Base-by-base conservation (phyloP, 495 filamentous ascomycete species). In the Aspergillus carlsbadensis region DNA sequence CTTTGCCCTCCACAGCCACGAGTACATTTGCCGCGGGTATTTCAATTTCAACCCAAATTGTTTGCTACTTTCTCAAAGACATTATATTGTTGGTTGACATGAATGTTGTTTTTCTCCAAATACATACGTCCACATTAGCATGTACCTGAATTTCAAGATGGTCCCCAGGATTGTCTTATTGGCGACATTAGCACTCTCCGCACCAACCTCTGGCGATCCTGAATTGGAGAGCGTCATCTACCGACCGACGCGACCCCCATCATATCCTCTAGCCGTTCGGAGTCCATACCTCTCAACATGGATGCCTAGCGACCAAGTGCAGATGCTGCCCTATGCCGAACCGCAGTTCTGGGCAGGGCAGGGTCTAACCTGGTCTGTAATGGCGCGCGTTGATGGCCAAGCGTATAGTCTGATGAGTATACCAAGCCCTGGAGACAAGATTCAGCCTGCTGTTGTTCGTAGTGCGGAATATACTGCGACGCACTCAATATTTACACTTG, bases 301-400 rank as follows among this genome's bases (percentile, higher is more conserved):
- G 57, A 60, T 60, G 57, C 57, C 57, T 21, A 55, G 57, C 46
- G 52, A 60, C 43, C 57, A 60, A 43, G 39, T 56, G 4, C 49
- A 68, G 26, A 64, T 64, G 21, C 56, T 81, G 14, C 73, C 78
- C 2, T 68, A 63, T 31, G 66, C 78, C 0, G 65, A 70, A 15
- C 67, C 79, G 1, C 73, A 81, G 54, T 83, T 83, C 57, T 81
- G 80, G 79, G 65, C 65, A 3, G 78, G 78, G 3, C 70, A 77
- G 48, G 68, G 70, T 17, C 63, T 81, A 11, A 74, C 70, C 2
- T 80, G 77, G 75, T 70, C 71, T 6, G 66, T 83, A 11, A 66
- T 83, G 42, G 76, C 75, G 3, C 75, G 75, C 6, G 68, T 83
- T 11, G 68, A 78, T 62, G 77, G 70, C 14, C 66, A 70, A 18